Percentiles rank a stretch among this genome's conserved stretches.
Conservation (phyloP, 345 rosid species). For the Sapria himalayana region DNA sequence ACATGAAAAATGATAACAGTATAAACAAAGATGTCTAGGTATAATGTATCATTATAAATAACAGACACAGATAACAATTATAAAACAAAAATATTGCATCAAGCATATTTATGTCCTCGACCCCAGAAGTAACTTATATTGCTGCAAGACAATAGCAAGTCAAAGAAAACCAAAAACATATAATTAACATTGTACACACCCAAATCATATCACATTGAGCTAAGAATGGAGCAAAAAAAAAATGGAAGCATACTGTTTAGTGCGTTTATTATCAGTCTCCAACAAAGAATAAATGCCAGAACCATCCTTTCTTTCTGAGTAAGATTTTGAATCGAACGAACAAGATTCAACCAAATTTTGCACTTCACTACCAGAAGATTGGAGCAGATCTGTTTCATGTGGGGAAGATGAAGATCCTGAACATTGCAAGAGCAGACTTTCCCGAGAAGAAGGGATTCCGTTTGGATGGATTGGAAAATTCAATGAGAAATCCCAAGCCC, state of each 20-base stretch:
- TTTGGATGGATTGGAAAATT: conserved; percentile 19
- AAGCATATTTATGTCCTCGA: no score
- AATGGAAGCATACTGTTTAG: conserved; percentile 79
- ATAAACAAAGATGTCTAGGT: no score
- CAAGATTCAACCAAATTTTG: conserved; percentile 34
- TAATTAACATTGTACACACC: no score
- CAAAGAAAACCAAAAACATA: no score
- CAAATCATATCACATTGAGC: no score
- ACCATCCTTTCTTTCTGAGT: conserved; percentile 36
- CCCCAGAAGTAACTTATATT: no score
- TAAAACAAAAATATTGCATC: no score
- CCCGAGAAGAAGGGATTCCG: conserved; percentile 30
- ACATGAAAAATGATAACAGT: no score
- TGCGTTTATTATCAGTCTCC: conserved; percentile 53
- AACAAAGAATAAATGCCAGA: conserved; percentile 22
- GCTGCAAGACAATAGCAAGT: no score
- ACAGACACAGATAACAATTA: no score
- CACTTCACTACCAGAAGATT: conserved; percentile 24
- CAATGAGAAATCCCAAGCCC: conserved; percentile 29
- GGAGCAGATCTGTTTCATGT: conserved; percentile 30
- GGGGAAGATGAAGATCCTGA: conserved; percentile 24
- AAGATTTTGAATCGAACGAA: conserved; percentile 26
- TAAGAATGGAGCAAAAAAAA: no score
- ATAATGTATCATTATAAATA: no score
- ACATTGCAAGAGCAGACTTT: conserved; percentile 24